A percentile compares a stretch with the other conserved stretches of the same genome.
Conservation (phyloP, 352 stramenopile species). For the Thraustochytrium striatum region DNA sequence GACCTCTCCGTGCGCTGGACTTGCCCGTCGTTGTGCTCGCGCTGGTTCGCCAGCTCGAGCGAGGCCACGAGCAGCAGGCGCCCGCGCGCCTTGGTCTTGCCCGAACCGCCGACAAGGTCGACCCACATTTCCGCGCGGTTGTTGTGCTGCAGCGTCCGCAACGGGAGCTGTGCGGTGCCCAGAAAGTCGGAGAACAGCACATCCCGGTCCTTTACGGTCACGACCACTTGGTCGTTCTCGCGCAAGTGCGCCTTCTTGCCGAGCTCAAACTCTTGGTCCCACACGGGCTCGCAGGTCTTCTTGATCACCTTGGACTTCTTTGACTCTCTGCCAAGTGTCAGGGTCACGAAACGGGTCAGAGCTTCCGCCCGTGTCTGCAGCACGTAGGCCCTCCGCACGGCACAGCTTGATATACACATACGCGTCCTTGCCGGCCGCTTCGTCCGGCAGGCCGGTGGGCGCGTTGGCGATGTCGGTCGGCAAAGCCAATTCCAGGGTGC, state of each 20-base stretch:
- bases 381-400: neutral
- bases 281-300: neutral
- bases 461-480: neutral
- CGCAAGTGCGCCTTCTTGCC: neutral
- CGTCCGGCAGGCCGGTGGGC: neutral
- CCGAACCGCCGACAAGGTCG: neutral
- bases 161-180: neutral
- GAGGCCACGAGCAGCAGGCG: neutral
- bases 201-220: constrained; percentile 6
- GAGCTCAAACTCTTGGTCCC: neutral
- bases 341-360: constrained; percentile 13
- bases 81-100: neutral
- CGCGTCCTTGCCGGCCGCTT: neutral
- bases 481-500: neutral
- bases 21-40: too few species aligned
- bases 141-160: neutral
- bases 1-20: too few species aligned
- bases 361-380: neutral
- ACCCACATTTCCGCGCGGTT: neutral
- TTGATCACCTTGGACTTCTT: constrained; percentile 26
- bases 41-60: neutral
- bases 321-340: neutral
- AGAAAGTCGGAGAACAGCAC: constrained; percentile 20
- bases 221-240: neutral
- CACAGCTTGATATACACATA: neutral